Conservation (phyloP, 495 filamentous ascomycete species). For the Delitschia confertaspora region DNA sequence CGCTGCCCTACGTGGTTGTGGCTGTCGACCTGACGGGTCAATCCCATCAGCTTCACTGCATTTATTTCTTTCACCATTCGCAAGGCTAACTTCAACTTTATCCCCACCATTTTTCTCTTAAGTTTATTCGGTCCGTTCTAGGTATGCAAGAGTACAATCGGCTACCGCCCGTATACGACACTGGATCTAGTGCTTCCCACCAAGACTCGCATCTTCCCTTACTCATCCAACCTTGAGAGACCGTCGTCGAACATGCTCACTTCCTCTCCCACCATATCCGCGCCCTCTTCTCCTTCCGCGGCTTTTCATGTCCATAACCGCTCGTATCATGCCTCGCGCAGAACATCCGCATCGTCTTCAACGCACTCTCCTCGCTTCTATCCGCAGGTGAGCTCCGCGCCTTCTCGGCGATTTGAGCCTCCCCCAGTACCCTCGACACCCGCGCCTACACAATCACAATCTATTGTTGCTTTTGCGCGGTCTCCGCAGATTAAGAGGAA, state of each 20-base stretch:
- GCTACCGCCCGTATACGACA: neutral
- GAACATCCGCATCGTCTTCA: conserved; percentile 8
- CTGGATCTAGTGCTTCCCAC: neutral
- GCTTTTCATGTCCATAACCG: conserved; percentile 22
- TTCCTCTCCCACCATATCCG: conserved; percentile 24
- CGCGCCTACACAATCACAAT: conserved; percentile 8
- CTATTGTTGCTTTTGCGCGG: conserved; percentile 6
- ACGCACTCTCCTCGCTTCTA: conserved; percentile 13
- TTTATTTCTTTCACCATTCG: no score
- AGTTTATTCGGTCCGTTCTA: no score
- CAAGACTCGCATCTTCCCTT: neutral
- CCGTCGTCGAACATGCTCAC: conserved; percentile 13
- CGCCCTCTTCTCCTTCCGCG: conserved; percentile 23
- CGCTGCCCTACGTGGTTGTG: no score
- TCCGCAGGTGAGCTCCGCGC: conserved; percentile 14
- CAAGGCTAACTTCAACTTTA: no score
- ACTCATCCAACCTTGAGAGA: neutral
- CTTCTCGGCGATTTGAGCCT: conserved; percentile 4
- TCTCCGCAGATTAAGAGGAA: conserved; percentile 21
- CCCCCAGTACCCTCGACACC: neutral
- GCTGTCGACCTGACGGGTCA: no score
- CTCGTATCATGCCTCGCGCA: conserved; percentile 21
- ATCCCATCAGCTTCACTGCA: no score
- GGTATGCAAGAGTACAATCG: no score
- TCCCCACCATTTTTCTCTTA: no score